Conservation (phyloP, 306 rosid genomes). For the Cucurbita maxima region DNA sequence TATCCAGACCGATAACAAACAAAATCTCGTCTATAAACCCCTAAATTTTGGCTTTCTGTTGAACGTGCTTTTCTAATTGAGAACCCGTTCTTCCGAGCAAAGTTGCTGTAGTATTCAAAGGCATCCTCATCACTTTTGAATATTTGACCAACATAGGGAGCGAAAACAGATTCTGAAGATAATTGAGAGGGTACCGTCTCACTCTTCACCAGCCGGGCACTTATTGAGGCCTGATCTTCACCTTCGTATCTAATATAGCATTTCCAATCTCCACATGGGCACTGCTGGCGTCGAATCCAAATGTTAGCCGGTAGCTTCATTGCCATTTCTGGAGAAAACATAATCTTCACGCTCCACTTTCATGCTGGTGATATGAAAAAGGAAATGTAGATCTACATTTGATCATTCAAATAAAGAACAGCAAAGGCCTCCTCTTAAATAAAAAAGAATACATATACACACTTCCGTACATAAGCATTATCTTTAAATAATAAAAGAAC, state of each 20-base stretch:
- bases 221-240: slow-evolving; percentile 27
- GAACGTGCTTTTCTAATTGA: slow-evolving; percentile 60
- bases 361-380: background rate
- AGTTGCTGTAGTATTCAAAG: slow-evolving; percentile 44
- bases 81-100: slow-evolving; percentile 56
- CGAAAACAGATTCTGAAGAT: slow-evolving; percentile 35
- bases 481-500: background rate
- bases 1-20: slow-evolving; percentile 60
- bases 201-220: slow-evolving; percentile 25
- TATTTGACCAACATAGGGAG: slow-evolving; percentile 60
- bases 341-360: background rate
- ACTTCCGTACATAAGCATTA: background rate
- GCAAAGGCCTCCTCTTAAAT: background rate
- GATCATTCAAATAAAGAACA: background rate
- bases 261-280: slow-evolving; percentile 68
- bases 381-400: background rate
- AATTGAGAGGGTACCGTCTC: slow-evolving; percentile 21
- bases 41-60: slow-evolving; percentile 53
- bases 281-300: slow-evolving; percentile 48
- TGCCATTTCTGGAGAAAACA: slow-evolving; percentile 9
- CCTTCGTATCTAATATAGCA: slow-evolving; percentile 46
- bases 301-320: slow-evolving; percentile 37
- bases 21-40: slow-evolving; percentile 50
- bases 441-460: background rate
- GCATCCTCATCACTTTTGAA: slow-evolving; percentile 53